Evolutionary conservation across 2,329 filamentous ascomycete species (phyloP), one percentile per base, ranked within the genome.

Genomic region (Monilinia polystroma): DNA sequence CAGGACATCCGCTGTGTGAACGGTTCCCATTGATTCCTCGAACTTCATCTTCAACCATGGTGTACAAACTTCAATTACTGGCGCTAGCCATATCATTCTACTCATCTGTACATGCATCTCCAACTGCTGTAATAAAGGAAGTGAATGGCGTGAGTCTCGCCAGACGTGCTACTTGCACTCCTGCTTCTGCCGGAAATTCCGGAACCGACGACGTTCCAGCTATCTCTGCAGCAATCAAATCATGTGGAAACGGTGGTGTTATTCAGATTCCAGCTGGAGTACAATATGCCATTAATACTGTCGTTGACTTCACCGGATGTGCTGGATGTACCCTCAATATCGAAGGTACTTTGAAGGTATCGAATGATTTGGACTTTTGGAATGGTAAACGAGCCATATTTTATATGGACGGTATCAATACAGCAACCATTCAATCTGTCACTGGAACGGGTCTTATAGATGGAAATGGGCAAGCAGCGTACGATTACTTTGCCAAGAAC

Each of bases 391-490:
- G 70, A 0, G 76, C 77, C 14, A 79, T 82, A 64, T 77, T 83
- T 52, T 72, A 74, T 53, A 71, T 82, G 11, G 72, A 76, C 16
- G 73, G 75, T 12, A 77, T 81, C 45, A 75, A 72, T 3, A 78
- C 76, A 0, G 73, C 78, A 29, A 79, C 76, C 32, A 76, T 83
- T n/a, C 74, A 74, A 12, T 81, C 79, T 0, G 38, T 78, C 2
- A 79, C 76, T 0, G 79, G 78, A 7, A 72, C 69, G 1, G 81
- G 81, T 20, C 70, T 80, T 0, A 80, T 83, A 54, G 81, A 83
- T 70, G 81, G 80, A 2, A 82, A 80, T 69, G 81, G 81, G 0
- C 81, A 82, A 71, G 74, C 76, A 45, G 76, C 79, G 55, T 77
- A 67, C 78, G 80, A 82, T 53, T 69, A 71, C 7, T 81, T 81